Percentiles rank a stretch among this genome's conserved stretches.
phyloP scores from a whole-genome alignment of 129 eudicot genomes.

The Dittrichia graveolens region DNA sequence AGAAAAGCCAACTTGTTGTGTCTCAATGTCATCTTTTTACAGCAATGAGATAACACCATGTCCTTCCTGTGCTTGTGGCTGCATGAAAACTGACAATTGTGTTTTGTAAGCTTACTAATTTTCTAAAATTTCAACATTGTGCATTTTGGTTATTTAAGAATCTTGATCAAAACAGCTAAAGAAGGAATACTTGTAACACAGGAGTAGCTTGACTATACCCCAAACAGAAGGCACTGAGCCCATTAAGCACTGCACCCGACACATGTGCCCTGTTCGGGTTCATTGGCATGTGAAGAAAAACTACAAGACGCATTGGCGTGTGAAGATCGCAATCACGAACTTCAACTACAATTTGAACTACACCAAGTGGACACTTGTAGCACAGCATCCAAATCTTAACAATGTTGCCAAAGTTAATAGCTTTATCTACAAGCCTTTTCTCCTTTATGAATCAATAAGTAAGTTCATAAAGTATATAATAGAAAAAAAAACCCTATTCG shows the following conservation, averaged over 20 bases:
- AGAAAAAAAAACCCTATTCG: background rate
- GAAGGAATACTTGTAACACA: conserved; percentile 20
- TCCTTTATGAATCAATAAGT: conserved; percentile 45
- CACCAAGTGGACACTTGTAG: conserved; percentile 61
- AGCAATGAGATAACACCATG: conserved; percentile 48
- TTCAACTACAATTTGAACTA: conserved; percentile 49
- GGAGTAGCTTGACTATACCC: conserved; percentile 26
- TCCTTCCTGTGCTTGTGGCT: conserved; percentile 59
- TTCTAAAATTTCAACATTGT: conserved; percentile 14
- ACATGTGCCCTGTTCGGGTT: conserved; percentile 59
- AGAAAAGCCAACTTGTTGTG: conserved; percentile 48
- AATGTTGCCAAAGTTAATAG: conserved; percentile 42
- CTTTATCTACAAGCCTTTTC: conserved; percentile 54
- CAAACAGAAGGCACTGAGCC: conserved; percentile 23
- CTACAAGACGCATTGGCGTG: conserved; percentile 59
- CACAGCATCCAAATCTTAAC: conserved; percentile 65
- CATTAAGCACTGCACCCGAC: conserved; percentile 47
- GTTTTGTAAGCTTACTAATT: conserved; percentile 30
- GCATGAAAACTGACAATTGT: conserved; percentile 36
- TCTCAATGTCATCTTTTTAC: conserved; percentile 62
- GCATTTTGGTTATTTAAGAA: background rate
- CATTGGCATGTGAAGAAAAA: conserved; percentile 69
- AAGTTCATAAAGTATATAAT: conserved; percentile 22
- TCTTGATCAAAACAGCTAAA: background rate
- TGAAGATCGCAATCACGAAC: conserved; percentile 56